Base-by-base conservation (phyloP, 306 rosid species). In the Delonix regia region DNA sequence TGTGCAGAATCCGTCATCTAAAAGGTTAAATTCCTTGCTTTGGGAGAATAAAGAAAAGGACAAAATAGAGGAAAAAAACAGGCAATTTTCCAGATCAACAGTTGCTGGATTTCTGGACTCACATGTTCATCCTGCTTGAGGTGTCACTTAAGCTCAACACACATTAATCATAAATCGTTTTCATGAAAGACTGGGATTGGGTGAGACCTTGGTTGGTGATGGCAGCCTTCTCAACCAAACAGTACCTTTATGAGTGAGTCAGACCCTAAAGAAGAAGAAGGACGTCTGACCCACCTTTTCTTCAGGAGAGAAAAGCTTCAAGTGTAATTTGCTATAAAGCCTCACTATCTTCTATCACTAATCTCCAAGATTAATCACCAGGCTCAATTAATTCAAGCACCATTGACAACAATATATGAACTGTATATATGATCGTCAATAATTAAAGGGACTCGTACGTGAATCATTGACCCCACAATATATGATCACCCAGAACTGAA, bases 201-300 rank as follows among this genome's bases (percentile, higher is more conserved):
- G 76, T 21, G 63, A 22, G 38, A 51, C 51, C 60, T 24, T 78
- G 71, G 83, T 81, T 68, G 85, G 81, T 82, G 81, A 73, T 73
- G 64, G 75, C 74, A 78, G 59, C 47, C 61, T 36, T 85, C 88
- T 69, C 73, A 81, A 74, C 85, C 66, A 48, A 60, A 69, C 68
- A 74, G 77, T 44, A 66, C 70, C 70, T 60, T 77, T 48, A 79
- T 78, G 25, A 73, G 75, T 53, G 52, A 71, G 72, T 70, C 11
- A 45, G 75, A 51, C 30, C 55, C 44, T 38, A 30, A 69, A 65
- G 16, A 69, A 38, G 41, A 81, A 85, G 47, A 62, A 69, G 1
- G 88, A 85, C 86, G 64, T 75, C 55, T 69, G 45, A 74, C 77
- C 88, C 33, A 74, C 78, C 81, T 47, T 53, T 73, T 53, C 49